These are phyloP conservation scores for Cadophora sp. DNA, from an alignment of 2,329 filamentous ascomycete genomes.

Conservation along the genomic window DNA sequence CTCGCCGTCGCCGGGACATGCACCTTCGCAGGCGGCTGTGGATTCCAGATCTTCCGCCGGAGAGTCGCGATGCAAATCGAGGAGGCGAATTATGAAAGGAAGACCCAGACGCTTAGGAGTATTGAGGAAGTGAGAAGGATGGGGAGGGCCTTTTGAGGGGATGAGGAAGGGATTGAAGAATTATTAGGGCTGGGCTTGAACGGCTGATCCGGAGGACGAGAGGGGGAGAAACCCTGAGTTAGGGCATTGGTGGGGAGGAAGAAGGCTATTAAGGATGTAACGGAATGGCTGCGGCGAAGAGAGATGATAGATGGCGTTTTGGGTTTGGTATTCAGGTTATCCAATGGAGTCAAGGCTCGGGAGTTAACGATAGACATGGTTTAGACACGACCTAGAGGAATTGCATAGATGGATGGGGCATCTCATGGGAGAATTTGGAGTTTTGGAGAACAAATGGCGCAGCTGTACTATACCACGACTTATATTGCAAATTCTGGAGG, in stretches of 20 bases:
- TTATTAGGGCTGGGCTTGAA: too few species aligned
- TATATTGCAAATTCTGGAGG: too few species aligned
- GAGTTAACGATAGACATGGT: not conserved
- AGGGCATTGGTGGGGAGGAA: not conserved
- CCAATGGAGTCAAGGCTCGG: not conserved
- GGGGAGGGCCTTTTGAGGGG: not conserved
- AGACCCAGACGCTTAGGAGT: constrained; percentile 9
- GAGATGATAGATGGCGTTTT: not conserved
- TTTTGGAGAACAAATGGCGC: not conserved
- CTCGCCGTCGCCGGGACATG: constrained; percentile 8
- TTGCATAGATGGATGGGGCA: not conserved
- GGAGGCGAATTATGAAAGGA: constrained; percentile 15
- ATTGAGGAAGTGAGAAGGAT: not conserved
- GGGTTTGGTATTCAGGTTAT: not conserved
- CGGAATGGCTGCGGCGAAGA: not conserved
- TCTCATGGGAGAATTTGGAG: not conserved
- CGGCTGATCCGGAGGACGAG: too few species aligned
- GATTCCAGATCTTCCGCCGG: constrained; percentile 2
- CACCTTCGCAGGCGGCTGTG: not conserved
- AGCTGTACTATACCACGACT: too few species aligned
- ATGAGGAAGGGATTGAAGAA: too few species aligned
- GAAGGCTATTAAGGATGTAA: not conserved
- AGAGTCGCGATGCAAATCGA: constrained; percentile 9
- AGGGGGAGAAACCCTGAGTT: too few species aligned
- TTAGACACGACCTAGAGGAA: not conserved